Conservation (phyloP, 306 rosid genomes). For the Castanopsis chinensis region DNA sequence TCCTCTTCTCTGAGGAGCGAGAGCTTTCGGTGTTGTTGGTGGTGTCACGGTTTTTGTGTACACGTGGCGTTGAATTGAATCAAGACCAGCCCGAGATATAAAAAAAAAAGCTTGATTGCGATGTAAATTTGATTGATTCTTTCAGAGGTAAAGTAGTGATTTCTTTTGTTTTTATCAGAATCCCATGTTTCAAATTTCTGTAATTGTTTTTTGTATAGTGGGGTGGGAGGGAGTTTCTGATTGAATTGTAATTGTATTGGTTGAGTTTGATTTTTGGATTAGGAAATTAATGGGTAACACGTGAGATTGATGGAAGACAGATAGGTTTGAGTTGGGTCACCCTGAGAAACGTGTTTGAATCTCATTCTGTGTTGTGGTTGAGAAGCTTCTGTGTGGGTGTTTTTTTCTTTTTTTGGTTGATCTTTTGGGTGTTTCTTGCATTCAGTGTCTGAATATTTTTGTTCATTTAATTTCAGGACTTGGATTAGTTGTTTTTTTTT, state of each 20-base stretch:
- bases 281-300: slow-evolving; percentile 22
- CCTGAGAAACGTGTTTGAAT: slow-evolving; percentile 24
- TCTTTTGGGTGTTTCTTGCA: slow-evolving; percentile 23
- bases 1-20: slow-evolving; percentile 8
- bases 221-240: slow-evolving; percentile 25
- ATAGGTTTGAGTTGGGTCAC: slow-evolving; percentile 31
- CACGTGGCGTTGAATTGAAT: slow-evolving; percentile 29
- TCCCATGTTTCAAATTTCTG: slow-evolving; percentile 19
- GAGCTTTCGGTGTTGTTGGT: slow-evolving; percentile 6
- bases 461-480: slow-evolving; percentile 14
- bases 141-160: slow-evolving; percentile 16
- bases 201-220: background rate
- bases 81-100: too few species aligned
- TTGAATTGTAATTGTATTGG: slow-evolving; percentile 15
- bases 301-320: slow-evolving; percentile 26
- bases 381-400: slow-evolving; percentile 19
- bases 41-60: slow-evolving; percentile 27
- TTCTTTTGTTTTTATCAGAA: slow-evolving; percentile 21
- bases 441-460: slow-evolving; percentile 3
- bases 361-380: slow-evolving; percentile 13
- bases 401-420: background rate
- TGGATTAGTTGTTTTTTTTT: slow-evolving; percentile 11
- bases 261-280: slow-evolving; percentile 29
- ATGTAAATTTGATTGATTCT: slow-evolving; percentile 3
- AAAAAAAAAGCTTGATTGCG: slow-evolving; percentile 13